Evolutionary conservation across 2,329 filamentous ascomycete species (phyloP), one percentile per base, ranked within the genome.

Genomic region (Xylogone sp.): DNA sequence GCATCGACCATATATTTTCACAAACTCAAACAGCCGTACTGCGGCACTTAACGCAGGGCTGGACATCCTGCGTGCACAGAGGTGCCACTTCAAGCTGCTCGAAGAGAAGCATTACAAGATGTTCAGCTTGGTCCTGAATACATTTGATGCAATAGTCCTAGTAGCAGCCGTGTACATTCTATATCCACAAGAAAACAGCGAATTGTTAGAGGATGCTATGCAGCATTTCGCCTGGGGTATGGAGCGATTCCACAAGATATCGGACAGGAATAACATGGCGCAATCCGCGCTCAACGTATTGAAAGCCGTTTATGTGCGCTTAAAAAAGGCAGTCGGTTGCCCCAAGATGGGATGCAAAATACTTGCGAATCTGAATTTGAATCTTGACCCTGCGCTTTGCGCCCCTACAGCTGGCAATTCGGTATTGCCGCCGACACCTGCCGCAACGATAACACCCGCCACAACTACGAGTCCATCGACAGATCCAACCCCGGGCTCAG

Each of bases 1-100:
- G 39, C 82, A 86, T 54, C 72, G 82, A 21, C 80, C 81, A 0
- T 85, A 84, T 59, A 76, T 85, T 19, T 84, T 85, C 56, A 81
- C 79, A 16, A 75, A 78, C 12, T 64, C 72, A 5, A 67, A 70
- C 31, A 82, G 78, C 59, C 71, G 82, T n/a, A 69, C 70, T 3
- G 77, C 79, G 56, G 81, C 81, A 2, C 71, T 85, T 3, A 72
- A 73, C 57, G 79, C 81, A 3, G 79, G 77, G 46, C 59, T 85
- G 3, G 70, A 71, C 2, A 79, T 83, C 68, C 70, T 86, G 2
- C 72, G 78, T 21, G 69, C 78, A 16, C 82, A 85, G 62, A 71
- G 74, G 71, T 77, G 46, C 77, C 82, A 58, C 24, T 67, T 67
- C 58, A 69, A 74, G 50, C 67, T 70, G 27, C 64, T 83, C 12